Base-by-base conservation (phyloP, 805 yeast species). In the Wickerhamiella sergipiensis region DNA sequence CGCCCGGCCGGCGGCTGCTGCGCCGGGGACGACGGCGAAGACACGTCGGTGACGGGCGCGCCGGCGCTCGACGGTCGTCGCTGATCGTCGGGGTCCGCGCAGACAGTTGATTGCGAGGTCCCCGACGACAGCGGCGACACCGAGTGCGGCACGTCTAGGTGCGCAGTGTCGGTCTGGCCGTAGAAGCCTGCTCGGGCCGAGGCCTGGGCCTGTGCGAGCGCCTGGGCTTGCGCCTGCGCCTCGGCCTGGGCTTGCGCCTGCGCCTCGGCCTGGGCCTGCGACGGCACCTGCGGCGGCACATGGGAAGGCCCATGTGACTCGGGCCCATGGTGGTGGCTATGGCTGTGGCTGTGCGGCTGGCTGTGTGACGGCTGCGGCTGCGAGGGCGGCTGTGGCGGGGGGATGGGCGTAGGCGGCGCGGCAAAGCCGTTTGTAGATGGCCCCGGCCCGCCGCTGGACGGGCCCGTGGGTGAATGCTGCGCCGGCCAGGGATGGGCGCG, bases 191-290 rank as follows among this genome's bases (percentile, higher is more conserved):
- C 33, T 3, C 15, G 33, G 4, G 33, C 21, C 19, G 42, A 15
- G 7, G 31, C 15, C 46, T 43, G 46, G 6, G 31, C 18, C 46
- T 43, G 46, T 6, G 36, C 15, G 8, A 6, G 36, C 12, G 17
- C 24, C 47, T 26, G 47, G 2, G 36, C 39, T 23, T 45, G 47
- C 5, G 38, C n/a, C 17, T 26, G 23, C 10, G 43, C 31, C 21
- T 46, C 43, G 7, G 48, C 33, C 42, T 33, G 48, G 3, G 48
- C 43, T 31, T 45, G 47, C 3, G 47, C 47, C 47, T 45, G 47
- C 3, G 47, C 22, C 24, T 26, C 24, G 36, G 31, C 45, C 19
- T 45, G 47, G 7, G 39, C 39, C 47, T 29, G 47, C 19, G 47
- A n/a, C 8, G 26, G 8, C 26, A 24, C 5, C 29, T 21, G 29